phyloP scores from a whole-genome alignment of 2,329 filamentous ascomycete genomes.

The Ilyonectria mors-panacis region DNA sequence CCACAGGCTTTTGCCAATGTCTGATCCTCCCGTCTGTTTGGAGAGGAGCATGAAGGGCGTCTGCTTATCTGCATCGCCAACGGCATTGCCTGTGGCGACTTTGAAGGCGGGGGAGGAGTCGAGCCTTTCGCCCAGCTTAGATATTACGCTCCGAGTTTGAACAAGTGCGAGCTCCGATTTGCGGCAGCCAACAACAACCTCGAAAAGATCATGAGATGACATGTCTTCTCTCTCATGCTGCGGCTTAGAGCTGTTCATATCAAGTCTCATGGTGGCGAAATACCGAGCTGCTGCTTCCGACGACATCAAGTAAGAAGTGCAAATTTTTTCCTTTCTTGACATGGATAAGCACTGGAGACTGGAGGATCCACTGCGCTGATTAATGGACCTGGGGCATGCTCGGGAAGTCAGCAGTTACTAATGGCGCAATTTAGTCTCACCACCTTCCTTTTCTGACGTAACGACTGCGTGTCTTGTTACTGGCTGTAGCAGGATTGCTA shows the following conservation, averaged over 20 bases:
- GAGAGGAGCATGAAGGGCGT: slow-evolving; percentile 1
- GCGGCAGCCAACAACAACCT: neutral
- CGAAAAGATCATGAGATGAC: neutral
- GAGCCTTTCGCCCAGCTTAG: neutral
- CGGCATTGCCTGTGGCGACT: neutral
- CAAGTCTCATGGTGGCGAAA: neutral
- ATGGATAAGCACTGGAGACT: too few relatives aligned
- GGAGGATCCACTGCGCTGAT: too few relatives aligned
- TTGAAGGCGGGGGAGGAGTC: neutral
- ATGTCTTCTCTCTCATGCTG: neutral
- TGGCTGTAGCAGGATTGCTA: too few relatives aligned
- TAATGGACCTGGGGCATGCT: too few relatives aligned
- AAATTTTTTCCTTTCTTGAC: too few relatives aligned
- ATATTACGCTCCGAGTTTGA: neutral
- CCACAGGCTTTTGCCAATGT: slow-evolving; percentile 4
- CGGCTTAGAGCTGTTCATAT: neutral
- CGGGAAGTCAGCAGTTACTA: too few relatives aligned
- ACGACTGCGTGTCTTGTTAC: too few relatives aligned
- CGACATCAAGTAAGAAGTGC: too few relatives aligned
- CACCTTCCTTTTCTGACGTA: too few relatives aligned
- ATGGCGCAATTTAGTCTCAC: too few relatives aligned
- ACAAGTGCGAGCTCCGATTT: slow-evolving; percentile 5
- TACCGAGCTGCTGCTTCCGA: too few relatives aligned
- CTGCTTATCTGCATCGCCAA: slow-evolving; percentile 5
- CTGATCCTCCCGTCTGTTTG: slow-evolving; percentile 5